phyloP scores from a whole-genome alignment of 148 eudicot genomes.

The Drosera capensis region DNA sequence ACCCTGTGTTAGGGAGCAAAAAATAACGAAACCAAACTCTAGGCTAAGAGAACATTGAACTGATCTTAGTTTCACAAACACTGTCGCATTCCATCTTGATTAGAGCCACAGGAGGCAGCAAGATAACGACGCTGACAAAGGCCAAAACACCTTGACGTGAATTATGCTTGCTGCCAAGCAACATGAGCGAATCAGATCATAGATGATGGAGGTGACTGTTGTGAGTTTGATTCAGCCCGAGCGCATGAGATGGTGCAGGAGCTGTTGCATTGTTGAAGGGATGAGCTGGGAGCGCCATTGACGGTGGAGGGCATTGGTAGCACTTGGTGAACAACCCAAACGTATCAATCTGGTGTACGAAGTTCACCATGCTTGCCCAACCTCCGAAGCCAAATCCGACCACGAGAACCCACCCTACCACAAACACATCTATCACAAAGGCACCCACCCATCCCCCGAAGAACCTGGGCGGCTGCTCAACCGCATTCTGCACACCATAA shows the following conservation, averaged over 20 bases:
- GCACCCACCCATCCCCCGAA: conserved; percentile 73
- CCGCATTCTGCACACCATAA: conserved; percentile 47
- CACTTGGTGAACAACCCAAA: conserved; percentile 84
- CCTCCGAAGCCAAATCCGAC: conserved; percentile 95
- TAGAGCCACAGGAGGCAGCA: too few species aligned
- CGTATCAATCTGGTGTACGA: conserved; percentile 72
- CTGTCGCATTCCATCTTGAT: too few species aligned
- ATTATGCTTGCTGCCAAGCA: neutral
- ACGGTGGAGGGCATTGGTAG: conserved; percentile 61
- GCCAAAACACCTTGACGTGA: too few species aligned
- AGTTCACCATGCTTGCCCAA: conserved; percentile 82
- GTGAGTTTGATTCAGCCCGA: conserved; percentile 7
- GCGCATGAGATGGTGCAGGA: conserved; percentile 28
- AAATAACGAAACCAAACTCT: too few species aligned
- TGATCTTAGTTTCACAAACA: too few species aligned
- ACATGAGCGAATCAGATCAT: conserved; percentile 8
- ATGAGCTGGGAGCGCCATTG: conserved; percentile 13
- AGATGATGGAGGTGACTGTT: conserved; percentile 16
- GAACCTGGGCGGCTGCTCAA: conserved; percentile 67
- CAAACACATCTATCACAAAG: conserved; percentile 40
- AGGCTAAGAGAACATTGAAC: too few species aligned
- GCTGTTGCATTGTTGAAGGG: conserved; percentile 30
- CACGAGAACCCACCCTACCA: conserved; percentile 63
- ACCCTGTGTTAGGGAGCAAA: too few species aligned
- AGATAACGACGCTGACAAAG: too few species aligned